Conservation (phyloP, 345 rosid genomes). For the Populus deltoides region DNA sequence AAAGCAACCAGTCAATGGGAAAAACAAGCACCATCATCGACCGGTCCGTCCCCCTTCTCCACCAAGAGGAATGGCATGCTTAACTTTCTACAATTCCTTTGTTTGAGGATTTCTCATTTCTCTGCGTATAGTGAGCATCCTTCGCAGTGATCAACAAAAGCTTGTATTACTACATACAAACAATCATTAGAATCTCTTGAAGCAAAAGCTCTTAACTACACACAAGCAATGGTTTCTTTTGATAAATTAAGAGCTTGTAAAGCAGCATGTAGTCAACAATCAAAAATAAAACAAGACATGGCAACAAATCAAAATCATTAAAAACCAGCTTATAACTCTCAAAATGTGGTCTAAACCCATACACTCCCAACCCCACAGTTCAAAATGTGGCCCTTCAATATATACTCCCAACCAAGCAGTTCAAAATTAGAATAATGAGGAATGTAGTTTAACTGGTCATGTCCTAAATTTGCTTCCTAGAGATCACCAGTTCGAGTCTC, state of each 20-base stretch:
- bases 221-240: neutral
- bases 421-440: no score
- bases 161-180: neutral
- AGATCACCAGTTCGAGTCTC: no score
- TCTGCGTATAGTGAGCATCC: neutral
- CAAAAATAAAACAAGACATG: neutral
- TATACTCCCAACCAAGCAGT: no score
- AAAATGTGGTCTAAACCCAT: neutral
- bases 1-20: neutral
- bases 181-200: neutral
- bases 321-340: neutral
- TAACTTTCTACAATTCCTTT: neutral
- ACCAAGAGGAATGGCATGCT: conserved; percentile 32
- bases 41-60: conserved; percentile 51
- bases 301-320: neutral
- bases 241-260: neutral
- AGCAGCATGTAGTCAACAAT: neutral
- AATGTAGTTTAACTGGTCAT: no score
- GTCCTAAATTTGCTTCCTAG: no score
- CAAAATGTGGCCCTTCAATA: neutral
- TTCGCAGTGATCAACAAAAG: neutral
- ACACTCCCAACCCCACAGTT: neutral
- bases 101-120: neutral
- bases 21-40: conserved; percentile 17
- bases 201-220: no score